phyloP scores from a whole-genome alignment of 306 rosid genomes.

The Clitoria ternatea region DNA sequence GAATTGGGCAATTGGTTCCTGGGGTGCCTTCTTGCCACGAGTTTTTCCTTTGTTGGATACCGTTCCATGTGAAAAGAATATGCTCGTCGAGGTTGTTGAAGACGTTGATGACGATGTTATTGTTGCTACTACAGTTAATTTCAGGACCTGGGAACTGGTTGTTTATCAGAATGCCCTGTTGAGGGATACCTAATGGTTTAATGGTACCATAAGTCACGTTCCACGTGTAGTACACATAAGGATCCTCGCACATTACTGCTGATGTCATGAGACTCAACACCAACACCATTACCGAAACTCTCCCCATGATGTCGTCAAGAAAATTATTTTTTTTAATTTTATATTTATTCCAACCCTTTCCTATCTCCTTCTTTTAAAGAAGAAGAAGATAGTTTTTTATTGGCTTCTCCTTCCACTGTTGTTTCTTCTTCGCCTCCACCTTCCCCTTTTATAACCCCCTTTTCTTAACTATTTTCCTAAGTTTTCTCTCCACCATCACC shows the following conservation, averaged over 20 bases:
- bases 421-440: accelerated
- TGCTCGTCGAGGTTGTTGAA: constrained; percentile 80
- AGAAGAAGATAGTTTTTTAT: no score
- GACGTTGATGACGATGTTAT: constrained; percentile 64
- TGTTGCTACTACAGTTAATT: constrained; percentile 69
- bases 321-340: background rate
- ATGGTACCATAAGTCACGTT: constrained; percentile 66
- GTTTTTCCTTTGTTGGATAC: constrained; percentile 78
- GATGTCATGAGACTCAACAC: constrained; percentile 39
- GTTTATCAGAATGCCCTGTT: constrained; percentile 79
- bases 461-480: background rate
- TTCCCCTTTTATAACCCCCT: constrained; percentile 42
- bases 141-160: constrained; percentile 74
- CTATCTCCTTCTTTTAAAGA: constrained; percentile 11
- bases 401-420: constrained; percentile 39
- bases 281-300: constrained; percentile 2
- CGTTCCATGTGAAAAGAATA: constrained; percentile 69
- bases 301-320: constrained; percentile 4
- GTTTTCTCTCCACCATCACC: background rate
- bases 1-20: constrained; percentile 80
- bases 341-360: constrained; percentile 15
- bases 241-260: constrained; percentile 48
- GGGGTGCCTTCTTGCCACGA: constrained; percentile 76
- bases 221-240: constrained; percentile 71
- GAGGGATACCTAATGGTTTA: constrained; percentile 66